These are phyloP conservation scores for Vachellia collinsii DNA, from an alignment of 306 rosid genomes.

Conservation along the genomic window DNA sequence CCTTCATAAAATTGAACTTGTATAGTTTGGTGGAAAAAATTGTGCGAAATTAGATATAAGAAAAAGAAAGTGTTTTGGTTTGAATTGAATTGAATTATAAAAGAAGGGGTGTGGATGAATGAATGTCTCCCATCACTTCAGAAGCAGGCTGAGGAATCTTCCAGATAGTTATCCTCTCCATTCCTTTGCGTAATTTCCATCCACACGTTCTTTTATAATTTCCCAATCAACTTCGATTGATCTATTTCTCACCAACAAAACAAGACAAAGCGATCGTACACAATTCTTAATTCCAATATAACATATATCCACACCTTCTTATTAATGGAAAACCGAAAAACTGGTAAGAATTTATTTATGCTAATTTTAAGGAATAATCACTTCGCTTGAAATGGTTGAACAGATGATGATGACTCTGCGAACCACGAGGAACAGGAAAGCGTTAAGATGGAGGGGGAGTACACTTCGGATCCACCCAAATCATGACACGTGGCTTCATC, in stretches of 20 bases:
- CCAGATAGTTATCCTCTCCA: conserved; percentile 13
- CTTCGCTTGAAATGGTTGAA: conserved; percentile 8
- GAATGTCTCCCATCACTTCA: neutral
- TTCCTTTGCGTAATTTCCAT: neutral
- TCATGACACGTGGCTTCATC: conserved; percentile 46
- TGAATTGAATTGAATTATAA: neutral
- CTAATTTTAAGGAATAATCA: neutral
- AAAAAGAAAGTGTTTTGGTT: neutral
- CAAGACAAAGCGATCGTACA: neutral
- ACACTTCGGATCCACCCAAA: conserved; percentile 29
- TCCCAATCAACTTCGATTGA: neutral
- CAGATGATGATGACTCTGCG: neutral
- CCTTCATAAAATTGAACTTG: neutral
- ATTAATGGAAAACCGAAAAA: neutral
- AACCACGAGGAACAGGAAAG: neutral
- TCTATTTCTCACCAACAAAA: neutral
- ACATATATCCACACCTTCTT: too few species aligned
- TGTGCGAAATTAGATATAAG: neutral
- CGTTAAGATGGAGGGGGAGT: conserved; percentile 13
- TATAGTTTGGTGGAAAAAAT: neutral
- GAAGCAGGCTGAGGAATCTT: conserved; percentile 21
- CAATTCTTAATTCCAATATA: neutral
- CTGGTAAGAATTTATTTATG: neutral
- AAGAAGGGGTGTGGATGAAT: neutral
- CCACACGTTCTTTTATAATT: conserved; percentile 18